Conservation (phyloP, 805 yeast species). For the Teunomyces cretensis region DNA sequence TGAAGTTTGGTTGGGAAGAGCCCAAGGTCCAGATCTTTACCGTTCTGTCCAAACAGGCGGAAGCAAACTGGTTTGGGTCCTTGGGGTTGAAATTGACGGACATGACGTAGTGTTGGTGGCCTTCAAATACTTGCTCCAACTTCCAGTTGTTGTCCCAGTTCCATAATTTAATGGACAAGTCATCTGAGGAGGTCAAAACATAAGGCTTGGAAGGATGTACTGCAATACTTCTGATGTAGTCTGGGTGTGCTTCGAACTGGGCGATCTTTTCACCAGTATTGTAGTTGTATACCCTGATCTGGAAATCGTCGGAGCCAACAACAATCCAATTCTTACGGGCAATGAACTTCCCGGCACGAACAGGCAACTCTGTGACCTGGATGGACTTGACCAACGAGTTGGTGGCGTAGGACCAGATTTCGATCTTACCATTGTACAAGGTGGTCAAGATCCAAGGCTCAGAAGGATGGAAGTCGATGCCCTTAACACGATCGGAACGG, state of each 20-base stretch:
- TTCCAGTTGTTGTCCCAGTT: conserved; percentile 97
- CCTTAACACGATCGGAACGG: conserved; percentile 95
- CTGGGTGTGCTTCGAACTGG: conserved; percentile 98
- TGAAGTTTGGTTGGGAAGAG: conserved; percentile 83
- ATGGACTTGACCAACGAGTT: conserved; percentile 78
- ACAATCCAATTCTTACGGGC: conserved; percentile 97
- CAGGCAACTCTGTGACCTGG: conserved; percentile 95
- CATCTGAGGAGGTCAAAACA: conserved; percentile 87
- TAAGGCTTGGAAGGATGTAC: conserved; percentile 94
- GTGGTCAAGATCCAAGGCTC: conserved; percentile 97
- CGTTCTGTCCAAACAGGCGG: conserved; percentile 94
- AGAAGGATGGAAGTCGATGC: conserved; percentile 95
- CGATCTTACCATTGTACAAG: conserved; percentile 85
- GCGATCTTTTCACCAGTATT: conserved; percentile 92
- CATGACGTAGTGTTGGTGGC: conserved; percentile 96
- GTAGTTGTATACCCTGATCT: conserved; percentile 88
- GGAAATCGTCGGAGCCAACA: conserved; percentile 95
- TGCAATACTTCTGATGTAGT: conserved; percentile 88
- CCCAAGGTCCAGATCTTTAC: conserved; percentile 97
- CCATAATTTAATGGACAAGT: conserved; percentile 89
- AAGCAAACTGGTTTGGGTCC: conserved; percentile 96
- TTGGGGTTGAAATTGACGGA: conserved; percentile 93
- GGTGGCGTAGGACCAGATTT: conserved; percentile 93
- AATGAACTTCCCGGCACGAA: conserved; percentile 91
- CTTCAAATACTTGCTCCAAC: conserved; percentile 86